Evolutionary conservation across 805 yeast species (phyloP), one percentile per base, ranked within the genome.

Genomic region (Teunomyces stri): DNA sequence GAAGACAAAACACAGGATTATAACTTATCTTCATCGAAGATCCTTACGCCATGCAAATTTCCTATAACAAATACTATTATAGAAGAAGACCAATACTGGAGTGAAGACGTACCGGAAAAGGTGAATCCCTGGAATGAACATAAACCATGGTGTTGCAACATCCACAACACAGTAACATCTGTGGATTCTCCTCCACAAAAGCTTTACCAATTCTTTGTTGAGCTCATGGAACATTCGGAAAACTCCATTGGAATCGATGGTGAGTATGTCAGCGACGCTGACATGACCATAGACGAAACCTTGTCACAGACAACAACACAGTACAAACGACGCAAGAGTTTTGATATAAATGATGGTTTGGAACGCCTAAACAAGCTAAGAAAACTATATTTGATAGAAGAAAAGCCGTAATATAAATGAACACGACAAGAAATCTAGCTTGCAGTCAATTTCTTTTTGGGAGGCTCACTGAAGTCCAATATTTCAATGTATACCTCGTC

Each of bases 401-500:
- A 52, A 9, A 13, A 42, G 16, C 40, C 28, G 43, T 30, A 4
- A 20, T 39, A 5, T 27, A 15, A 13, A 20, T 21, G 6, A n/a
- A 36, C 21, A 36, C 21, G 34, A 12, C n/a, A 12, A 10, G 15
- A 37, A 37, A n/a, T n/a, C 28, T 37, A 37, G 22, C 29, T 37
- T 9, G 22, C 13, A 18, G 38, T 16, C 38, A 34, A 34, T 37
- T 27, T 40, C 20, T 40, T 40, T 15, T 29, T 40, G 12, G 43
- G 43, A 6, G 74, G 68, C 15, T 52, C 62, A 53, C 87, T 85
- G 68, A 89, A 92, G 62, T 90, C 96, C 42, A 90, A 68, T 25
- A 94, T 84, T 64, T 91, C 97, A 50, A 94, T 82, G 60, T 73
- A 85, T 2, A 97, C 89, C 47, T 75, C 76, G 27, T 62, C 61